These are phyloP conservation scores for Phyllostachys edulis DNA, from an alignment of 176 grass and related monocot genomes.

Conservation along the genomic window DNA sequence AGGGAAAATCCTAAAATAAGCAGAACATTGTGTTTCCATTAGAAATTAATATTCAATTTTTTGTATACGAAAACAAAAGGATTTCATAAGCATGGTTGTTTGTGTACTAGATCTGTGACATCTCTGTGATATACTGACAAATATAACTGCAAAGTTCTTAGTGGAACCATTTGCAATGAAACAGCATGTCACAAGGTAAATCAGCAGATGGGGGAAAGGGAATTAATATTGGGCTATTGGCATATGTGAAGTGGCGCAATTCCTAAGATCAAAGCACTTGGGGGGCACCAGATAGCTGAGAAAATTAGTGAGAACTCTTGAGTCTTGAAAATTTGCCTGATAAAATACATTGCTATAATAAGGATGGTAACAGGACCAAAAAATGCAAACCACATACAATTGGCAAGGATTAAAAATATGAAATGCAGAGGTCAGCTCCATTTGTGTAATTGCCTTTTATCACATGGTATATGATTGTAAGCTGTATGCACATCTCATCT, in stretches of 20 bases:
- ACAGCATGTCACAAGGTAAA: not conserved
- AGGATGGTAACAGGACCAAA: not conserved
- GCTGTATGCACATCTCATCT: not conserved
- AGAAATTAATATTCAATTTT: conserved; percentile 7
- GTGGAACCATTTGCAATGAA: not conserved
- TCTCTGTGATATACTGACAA: not conserved
- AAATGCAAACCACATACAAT: not conserved
- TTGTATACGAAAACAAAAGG: not conserved
- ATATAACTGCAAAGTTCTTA: not conserved
- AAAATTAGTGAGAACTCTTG: too few relatives aligned
- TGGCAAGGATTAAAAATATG: not conserved
- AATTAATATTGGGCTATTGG: not conserved
- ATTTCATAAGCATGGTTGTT: not conserved
- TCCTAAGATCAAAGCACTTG: not conserved
- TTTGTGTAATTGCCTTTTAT: not conserved
- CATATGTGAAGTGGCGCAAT: not conserved
- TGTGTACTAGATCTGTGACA: not conserved
- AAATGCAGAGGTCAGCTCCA: not conserved
- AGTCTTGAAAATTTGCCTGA: not conserved
- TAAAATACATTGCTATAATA: not conserved
- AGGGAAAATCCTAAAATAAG: conserved; percentile 51
- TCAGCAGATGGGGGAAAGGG: not conserved
- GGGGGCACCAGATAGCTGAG: too few relatives aligned
- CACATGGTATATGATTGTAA: not conserved
- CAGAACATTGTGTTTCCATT: conserved; percentile 18